Evolutionary conservation across 768 basidiomycete genomes (phyloP), one percentile per base, ranked within the genome.

Genomic region (Lactarius quietus): DNA sequence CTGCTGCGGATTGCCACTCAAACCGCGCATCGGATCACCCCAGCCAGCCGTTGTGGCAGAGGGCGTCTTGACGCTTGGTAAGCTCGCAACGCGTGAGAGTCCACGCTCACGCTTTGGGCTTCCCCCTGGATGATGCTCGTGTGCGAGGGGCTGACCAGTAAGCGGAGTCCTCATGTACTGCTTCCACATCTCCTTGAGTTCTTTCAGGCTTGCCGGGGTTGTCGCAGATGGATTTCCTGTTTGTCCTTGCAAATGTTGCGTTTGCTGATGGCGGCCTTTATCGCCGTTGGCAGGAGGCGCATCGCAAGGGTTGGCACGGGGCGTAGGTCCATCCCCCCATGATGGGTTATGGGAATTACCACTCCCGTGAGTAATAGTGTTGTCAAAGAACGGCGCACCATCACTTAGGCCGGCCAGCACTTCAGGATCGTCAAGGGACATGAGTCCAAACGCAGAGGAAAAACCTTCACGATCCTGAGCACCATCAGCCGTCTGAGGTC

Each of bases 341-440:
- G 67, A 53, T 26, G 65, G 61, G 8, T 58, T 67, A 48, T 58
- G 66, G 36, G 58, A 10, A 18, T 64, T 39, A 18, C 58, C 43
- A 26, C 62, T 54, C 23, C 52, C 61, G 28, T 69, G 61, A 7
- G 51, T 59, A 28, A 62, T 57, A 1, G 59, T 41, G 18, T 63
- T 59, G 38, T 70, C 69, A 73, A 90, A 91, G 79, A 90, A 90
- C 0, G 88, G 85, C 17, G 82, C 79, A 7, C 80, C 83, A 64
- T 87, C 86, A 4, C 73, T 74, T 56, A 90, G 78, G 2, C 86
- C 83, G 0, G 88, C 85, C 41, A 91, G 78, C 9, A 87, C 85
- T 61, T 82, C 82, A 1, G 86, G 84, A 71, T 92, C 90, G 63
- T 91, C 90, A 58, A 93, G 80, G 23, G 84, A 85, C 86, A 93